phyloP scores from a whole-genome alignment of 2,329 filamentous ascomycete species.

The Calonectria fujianensis region DNA sequence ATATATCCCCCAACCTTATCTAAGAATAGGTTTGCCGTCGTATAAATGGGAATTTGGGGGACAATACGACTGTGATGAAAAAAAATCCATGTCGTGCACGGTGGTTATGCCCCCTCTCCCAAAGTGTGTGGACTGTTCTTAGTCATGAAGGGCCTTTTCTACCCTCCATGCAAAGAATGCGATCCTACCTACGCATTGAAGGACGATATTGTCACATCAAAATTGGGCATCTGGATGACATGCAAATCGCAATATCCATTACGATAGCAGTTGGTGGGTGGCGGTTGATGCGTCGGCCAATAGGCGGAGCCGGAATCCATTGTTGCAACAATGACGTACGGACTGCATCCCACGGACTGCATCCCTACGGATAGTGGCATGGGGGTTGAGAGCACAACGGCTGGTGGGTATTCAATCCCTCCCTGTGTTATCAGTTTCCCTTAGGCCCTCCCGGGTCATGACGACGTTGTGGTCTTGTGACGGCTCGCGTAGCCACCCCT shows the following conservation, averaged over 20 bases:
- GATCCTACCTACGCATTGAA: slow-evolving; percentile 1
- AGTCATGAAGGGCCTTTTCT: neutral
- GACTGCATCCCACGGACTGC: slow-evolving; percentile 15
- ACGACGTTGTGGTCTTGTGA: slow-evolving; percentile 28
- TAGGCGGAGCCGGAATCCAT: slow-evolving; percentile 13
- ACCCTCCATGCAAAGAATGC: neutral
- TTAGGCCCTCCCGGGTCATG: neutral
- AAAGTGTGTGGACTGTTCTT: neutral
- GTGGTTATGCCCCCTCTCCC: neutral
- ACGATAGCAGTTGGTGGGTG: slow-evolving; percentile 3
- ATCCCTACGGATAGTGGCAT: slow-evolving; percentile 13
- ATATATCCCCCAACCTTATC: slow-evolving; percentile 17
- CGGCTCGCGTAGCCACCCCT: slow-evolving; percentile 24
- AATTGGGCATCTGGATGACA: slow-evolving; percentile 36
- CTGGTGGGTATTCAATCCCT: slow-evolving; percentile 7
- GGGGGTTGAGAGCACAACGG: slow-evolving; percentile 22
- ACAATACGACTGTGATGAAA: slow-evolving; percentile 3
- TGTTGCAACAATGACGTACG: slow-evolving; percentile 23
- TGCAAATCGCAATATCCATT: slow-evolving; percentile 23
- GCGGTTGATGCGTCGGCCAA: neutral
- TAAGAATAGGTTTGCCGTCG: slow-evolving; percentile 16
- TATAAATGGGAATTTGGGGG: neutral
- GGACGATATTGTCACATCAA: slow-evolving; percentile 24
- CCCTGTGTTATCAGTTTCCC: slow-evolving; percentile 22
- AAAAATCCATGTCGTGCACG: slow-evolving; percentile 24